Evolutionary conservation across 2,329 filamentous ascomycete species (phyloP).

Genomic region (Fusarium xylarioides): DNA sequence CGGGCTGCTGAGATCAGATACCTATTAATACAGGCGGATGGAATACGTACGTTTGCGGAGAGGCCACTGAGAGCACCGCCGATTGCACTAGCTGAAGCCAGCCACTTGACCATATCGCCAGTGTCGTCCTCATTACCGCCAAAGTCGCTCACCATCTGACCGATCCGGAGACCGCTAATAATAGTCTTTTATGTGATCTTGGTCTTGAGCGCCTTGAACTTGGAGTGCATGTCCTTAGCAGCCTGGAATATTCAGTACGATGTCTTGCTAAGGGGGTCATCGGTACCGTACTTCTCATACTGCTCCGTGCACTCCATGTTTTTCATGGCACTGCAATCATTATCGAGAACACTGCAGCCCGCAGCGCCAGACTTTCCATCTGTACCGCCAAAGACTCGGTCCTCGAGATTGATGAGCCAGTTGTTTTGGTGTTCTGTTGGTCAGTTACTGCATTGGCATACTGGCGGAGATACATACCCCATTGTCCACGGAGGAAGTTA

Average conservation of each 20-base stretch:
- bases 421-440: slow-evolving; percentile 11
- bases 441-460: background rate
- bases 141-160: slow-evolving; percentile 7
- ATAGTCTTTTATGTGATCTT: background rate
- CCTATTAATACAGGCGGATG: accelerated
- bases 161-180: background rate
- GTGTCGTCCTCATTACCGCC: background rate
- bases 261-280: background rate
- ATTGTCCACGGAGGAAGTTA: slow-evolving; percentile 1
- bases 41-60: background rate
- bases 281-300: slow-evolving; percentile 1
- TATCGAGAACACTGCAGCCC: background rate
- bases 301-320: slow-evolving; percentile 4
- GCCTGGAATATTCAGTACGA: slow-evolving; percentile 29
- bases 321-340: background rate
- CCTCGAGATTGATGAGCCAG: slow-evolving; percentile 22
- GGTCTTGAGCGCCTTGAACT: background rate
- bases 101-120: background rate
- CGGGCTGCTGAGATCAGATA: background rate
- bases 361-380: slow-evolving; percentile 4
- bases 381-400: background rate
- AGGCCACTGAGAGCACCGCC: background rate
- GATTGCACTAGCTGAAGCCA: background rate
- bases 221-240: slow-evolving; percentile 9
- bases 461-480: no score